Base-by-base conservation (phyloP, 1,284 basidiomycete genomes). In the Moesziomyces sp. region DNA sequence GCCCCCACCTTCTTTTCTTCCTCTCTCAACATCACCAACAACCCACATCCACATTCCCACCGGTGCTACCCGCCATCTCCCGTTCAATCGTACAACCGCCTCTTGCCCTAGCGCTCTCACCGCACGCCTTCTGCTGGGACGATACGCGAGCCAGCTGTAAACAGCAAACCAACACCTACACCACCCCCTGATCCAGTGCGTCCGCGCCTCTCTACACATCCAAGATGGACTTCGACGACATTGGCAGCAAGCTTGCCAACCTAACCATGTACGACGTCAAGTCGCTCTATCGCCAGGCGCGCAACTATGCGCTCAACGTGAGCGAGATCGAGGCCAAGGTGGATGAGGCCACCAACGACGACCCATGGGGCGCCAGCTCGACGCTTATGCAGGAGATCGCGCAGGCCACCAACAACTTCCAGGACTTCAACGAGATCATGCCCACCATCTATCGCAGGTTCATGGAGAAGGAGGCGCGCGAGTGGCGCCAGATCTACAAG, bases 401-500 rank as follows among this genome's bases (percentile, higher is more conserved):
- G 7, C 91, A 92, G 88, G 93, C 92, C 77, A 96, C 94, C 8
- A 92, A 94, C 86, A 95, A 93, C 83, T 97, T 94, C 86, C 93
- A 96, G 87, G 90, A 96, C 78, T 99, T 99, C 86, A 99, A 99
- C 86, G 97, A 99, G 87, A 94, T 99, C 83, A 98, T 99, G 94
- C 96, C 97, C 3, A 91, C 91, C 81, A 97, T 98, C 79, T 99
- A 97, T 85, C 88, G 91, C 5, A 90, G 93, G 26, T 86, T 86
- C 67, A 86, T 86, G 58, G 93, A 95, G 85, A 98, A 97, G 86
- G 97, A 99, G 85, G 97, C 97, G 0, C 88, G 92, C 30, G 94
- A 99, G 84, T 99, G 96, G 96, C 88, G 96, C 44, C 95, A 99
- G 86, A 99, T 99, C 72, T 99, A 99, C 89, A 99, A 99, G 88